phyloP scores from a whole-genome alignment of 1,139 yeast species.

The Fermentozyma sake region DNA sequence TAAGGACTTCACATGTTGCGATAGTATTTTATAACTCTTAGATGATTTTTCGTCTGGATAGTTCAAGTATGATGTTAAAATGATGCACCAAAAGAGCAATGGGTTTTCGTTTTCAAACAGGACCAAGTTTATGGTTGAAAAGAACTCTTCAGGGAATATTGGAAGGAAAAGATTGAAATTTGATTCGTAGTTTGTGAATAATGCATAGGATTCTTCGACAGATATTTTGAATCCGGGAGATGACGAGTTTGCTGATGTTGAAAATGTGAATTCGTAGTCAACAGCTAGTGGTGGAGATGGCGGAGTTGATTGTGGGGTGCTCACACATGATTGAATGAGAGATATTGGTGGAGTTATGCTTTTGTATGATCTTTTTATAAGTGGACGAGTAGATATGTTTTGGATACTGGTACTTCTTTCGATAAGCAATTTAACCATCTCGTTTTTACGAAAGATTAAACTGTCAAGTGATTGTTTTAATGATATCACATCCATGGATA shows the following conservation, averaged over 20 bases:
- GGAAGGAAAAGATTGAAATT: constrained; percentile 37
- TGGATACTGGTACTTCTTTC: constrained; percentile 11
- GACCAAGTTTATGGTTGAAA: constrained; percentile 19
- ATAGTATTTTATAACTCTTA: constrained; percentile 20
- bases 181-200: constrained; percentile 28
- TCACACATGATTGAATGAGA: constrained; percentile 2
- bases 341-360: constrained; percentile 5
- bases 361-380: neutral
- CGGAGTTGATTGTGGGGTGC: constrained; percentile 1
- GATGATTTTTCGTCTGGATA: constrained; percentile 13
- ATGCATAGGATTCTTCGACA: constrained; percentile 22
- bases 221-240: constrained; percentile 22
- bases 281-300: neutral
- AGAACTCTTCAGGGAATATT: constrained; percentile 38
- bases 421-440: constrained; percentile 21
- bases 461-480: constrained; percentile 24
- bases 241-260: constrained; percentile 13
- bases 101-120: constrained; percentile 27
- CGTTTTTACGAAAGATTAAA: constrained; percentile 21
- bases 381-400: constrained; percentile 1
- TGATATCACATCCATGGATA: constrained; percentile 26
- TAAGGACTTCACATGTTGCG: constrained; percentile 33
- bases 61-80: constrained; percentile 31
- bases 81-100: constrained; percentile 41
- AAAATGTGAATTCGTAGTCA: constrained; percentile 6